Percentiles rank a stretch among this genome's conserved stretches.
phyloP scores from a whole-genome alignment of 208 protist genomes.

The Leishmania major region DNA sequence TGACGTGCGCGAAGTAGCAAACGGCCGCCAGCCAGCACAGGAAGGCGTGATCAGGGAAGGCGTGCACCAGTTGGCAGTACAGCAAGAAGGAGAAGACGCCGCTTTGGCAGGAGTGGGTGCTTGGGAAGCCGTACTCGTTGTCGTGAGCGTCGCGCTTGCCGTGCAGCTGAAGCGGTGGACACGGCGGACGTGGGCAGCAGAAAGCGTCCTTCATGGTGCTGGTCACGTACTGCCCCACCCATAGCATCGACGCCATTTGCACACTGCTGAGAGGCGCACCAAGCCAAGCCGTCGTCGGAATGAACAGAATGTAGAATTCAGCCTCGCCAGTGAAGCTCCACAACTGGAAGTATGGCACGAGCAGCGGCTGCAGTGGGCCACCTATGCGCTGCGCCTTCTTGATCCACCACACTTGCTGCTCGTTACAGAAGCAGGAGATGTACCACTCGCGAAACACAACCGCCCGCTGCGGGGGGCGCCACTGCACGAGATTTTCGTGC shows the following conservation, averaged over 20 bases:
- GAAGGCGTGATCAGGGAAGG: conserved; percentile 42
- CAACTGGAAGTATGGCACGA: conserved; percentile 59
- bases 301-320: conserved; percentile 68
- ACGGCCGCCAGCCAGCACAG: conserved; percentile 49
- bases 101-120: conserved; percentile 67
- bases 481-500: conserved; percentile 32
- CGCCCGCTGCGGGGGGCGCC: conserved; percentile 18
- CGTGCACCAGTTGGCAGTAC: conserved; percentile 39
- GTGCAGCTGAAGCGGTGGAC: conserved; percentile 60
- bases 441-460: conserved; percentile 74
- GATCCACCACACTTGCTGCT: conserved; percentile 48
- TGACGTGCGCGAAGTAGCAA: conserved; percentile 51
- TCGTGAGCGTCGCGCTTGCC: conserved; percentile 48
- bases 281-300: conserved; percentile 61
- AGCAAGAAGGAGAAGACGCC: conserved; percentile 60
- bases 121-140: conserved; percentile 79
- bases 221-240: conserved; percentile 67
- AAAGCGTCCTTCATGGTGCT: conserved; percentile 59
- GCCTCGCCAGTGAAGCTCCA: conserved; percentile 74
- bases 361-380: conserved; percentile 26
- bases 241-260: conserved; percentile 51
- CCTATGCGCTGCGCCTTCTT: conserved; percentile 37
- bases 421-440: conserved; percentile 68
- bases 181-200: conserved; percentile 70
- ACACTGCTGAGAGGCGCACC: conserved; percentile 35